phyloP scores from a whole-genome alignment of 306 rosid species.

The Begonia fuchsioides region DNA sequence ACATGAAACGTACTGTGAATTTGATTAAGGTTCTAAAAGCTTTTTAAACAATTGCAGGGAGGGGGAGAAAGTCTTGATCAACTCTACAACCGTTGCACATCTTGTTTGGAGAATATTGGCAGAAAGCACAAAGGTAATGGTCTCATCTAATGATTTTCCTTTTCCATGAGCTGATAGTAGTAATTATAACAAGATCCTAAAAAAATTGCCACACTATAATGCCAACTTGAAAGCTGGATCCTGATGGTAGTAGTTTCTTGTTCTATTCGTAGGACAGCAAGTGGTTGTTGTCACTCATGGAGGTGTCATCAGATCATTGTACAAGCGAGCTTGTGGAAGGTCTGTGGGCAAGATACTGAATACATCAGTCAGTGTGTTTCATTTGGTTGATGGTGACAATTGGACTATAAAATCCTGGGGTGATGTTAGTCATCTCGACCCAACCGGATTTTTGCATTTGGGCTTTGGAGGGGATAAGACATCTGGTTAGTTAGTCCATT shows the following conservation, averaged over 20 bases:
- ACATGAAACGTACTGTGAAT: too few relatives aligned
- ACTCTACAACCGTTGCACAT: constrained; percentile 58
- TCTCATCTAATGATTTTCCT: neutral
- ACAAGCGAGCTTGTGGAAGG: constrained; percentile 29
- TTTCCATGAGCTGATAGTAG: too few relatives aligned
- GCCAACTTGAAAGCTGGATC: constrained; percentile 2
- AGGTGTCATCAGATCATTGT: constrained; percentile 53
- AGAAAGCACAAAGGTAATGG: constrained; percentile 56
- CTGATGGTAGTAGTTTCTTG: constrained; percentile 6
- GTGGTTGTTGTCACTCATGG: constrained; percentile 64
- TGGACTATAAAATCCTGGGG: constrained; percentile 59
- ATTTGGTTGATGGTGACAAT: constrained; percentile 37
- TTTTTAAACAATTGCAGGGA: constrained; percentile 31
- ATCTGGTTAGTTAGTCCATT: constrained; percentile 45
- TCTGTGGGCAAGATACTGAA: constrained; percentile 42
- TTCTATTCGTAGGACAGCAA: constrained; percentile 43
- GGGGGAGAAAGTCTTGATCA: constrained; percentile 88
- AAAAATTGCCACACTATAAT: too few relatives aligned
- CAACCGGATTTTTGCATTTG: constrained; percentile 41
- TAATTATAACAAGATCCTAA: too few relatives aligned
- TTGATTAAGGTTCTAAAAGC: too few relatives aligned
- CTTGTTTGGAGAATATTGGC: constrained; percentile 49
- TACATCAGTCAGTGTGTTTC: constrained; percentile 53
- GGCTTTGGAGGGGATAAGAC: constrained; percentile 74
- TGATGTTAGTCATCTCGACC: constrained; percentile 62